phyloP scores from a whole-genome alignment of 1,139 yeast species.

The Pichia inconspicua region DNA sequence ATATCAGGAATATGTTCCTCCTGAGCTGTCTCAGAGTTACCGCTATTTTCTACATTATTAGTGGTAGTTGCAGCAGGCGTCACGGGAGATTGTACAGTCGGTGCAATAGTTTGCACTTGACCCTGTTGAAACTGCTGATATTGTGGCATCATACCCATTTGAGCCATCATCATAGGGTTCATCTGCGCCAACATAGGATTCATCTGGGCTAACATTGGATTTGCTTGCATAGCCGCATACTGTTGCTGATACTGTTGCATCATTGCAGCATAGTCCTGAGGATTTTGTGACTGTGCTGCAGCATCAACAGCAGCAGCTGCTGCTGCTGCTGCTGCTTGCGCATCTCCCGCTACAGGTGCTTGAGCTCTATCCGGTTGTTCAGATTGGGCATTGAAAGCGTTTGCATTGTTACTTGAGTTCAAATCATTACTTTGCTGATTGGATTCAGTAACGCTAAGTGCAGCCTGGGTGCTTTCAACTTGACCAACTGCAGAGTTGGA shows the following conservation, averaged over 20 bases:
- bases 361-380: background rate
- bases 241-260: slow-evolving; percentile 9
- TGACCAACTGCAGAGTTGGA: background rate
- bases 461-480: slow-evolving; percentile 9
- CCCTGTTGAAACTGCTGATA: slow-evolving; percentile 10
- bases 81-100: slow-evolving; percentile 3
- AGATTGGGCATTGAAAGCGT: background rate
- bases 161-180: slow-evolving; percentile 1
- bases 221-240: slow-evolving; percentile 9
- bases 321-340: background rate
- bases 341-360: background rate
- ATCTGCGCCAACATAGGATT: slow-evolving; percentile 11
- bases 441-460: slow-evolving; percentile 16
- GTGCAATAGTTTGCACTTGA: background rate
- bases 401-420: background rate
- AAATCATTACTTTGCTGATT: background rate
- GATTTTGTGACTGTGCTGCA: slow-evolving; percentile 1
- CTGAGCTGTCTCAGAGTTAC: background rate
- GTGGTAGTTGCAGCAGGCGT: slow-evolving; percentile 2
- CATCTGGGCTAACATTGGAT: slow-evolving; percentile 12
- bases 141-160: slow-evolving; percentile 34
- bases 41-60: background rate
- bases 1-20: slow-evolving; percentile 12
- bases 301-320: background rate
- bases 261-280: slow-evolving; percentile 3